Base-by-base conservation (phyloP, 208 protist species). In the Porcisia hertigi region DNA sequence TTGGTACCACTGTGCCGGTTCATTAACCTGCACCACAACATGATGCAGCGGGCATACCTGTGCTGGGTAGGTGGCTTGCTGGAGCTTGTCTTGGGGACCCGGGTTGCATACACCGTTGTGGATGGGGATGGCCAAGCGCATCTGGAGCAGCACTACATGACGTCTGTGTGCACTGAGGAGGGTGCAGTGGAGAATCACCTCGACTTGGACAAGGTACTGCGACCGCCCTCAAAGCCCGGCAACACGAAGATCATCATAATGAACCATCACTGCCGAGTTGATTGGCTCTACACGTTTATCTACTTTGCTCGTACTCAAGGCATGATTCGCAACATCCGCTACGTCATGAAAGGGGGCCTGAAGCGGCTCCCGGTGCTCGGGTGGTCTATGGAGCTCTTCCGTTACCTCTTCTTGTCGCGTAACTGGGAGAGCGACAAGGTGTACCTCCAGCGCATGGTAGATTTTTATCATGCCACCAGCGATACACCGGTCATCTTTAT, bases 211-310 rank as follows among this genome's bases (percentile, higher is more conserved):
- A 69, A 66, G 43, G 57, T 85, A 20, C 82, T 94, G 54, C 41
- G 59, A 11, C 73, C 82, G 5, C 82, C 89, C 36, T 85, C 90
- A 12, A 60, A 72, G 58, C 80, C 81, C 0, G 91, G 90, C 6
- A 92, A 91, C 76, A 81, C 83, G 60, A 97, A 96, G 78, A 84
- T 98, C 23, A 88, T 96, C 45, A 88, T 98, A 45, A 79, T 93
- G 69, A 96, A 97, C 75, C 92, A 98, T 83, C 90, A 92, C 80
- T 92, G 83, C 75, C 91, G 90, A 30, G 71, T 97, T 30, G 94
- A 97, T 67, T 96, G 81, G 81, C 62, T 92, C 16, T 92, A 90
- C 79, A 80, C 87, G 69, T 83, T 86, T 41, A 54, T 88, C 58
- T 83, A 88, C 69, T 77, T 81, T 23, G 63, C 84, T 20, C 83